Percentiles rank a stretch among this genome's conserved stretches.
phyloP scores from a whole-genome alignment of 179 eudicot species.

The Beta lomatogona region DNA sequence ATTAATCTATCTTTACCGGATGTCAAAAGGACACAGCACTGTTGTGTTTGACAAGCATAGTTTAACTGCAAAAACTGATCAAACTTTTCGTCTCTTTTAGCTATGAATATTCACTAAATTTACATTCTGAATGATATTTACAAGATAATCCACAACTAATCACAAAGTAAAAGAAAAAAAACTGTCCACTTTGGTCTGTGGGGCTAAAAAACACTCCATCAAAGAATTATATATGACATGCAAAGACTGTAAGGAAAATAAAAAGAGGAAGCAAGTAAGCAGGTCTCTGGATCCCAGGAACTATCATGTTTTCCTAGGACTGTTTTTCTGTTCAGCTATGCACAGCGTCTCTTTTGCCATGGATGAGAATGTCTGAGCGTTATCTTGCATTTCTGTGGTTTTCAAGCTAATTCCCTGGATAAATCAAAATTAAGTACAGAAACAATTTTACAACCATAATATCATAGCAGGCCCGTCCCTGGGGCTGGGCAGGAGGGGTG shows the following conservation, averaged over 20 bases:
- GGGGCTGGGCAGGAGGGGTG: no score
- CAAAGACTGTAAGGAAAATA: background rate
- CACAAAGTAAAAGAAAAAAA: background rate
- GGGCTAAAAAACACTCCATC: background rate
- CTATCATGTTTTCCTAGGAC: constrained; percentile 4
- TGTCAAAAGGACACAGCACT: no score
- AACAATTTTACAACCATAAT: background rate
- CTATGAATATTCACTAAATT: no score
- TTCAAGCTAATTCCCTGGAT: constrained; percentile 65
- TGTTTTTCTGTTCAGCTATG: constrained; percentile 43
- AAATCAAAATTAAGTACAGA: constrained; percentile 8
- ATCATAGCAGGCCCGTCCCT: no score
- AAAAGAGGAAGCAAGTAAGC: background rate
- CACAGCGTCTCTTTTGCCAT: constrained; percentile 76
- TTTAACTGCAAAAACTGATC: no score
- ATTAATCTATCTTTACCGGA: no score
- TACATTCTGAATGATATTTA: background rate
- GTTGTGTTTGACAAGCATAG: no score
- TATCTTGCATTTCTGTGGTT: constrained; percentile 76
- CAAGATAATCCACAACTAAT: background rate
- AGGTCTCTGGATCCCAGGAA: background rate
- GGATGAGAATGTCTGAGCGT: constrained; percentile 72
- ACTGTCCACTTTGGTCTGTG: background rate
- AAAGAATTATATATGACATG: background rate
- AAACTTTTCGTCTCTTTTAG: no score